phyloP scores from a whole-genome alignment of 129 eudicot species.

The Lactuca sativa region DNA sequence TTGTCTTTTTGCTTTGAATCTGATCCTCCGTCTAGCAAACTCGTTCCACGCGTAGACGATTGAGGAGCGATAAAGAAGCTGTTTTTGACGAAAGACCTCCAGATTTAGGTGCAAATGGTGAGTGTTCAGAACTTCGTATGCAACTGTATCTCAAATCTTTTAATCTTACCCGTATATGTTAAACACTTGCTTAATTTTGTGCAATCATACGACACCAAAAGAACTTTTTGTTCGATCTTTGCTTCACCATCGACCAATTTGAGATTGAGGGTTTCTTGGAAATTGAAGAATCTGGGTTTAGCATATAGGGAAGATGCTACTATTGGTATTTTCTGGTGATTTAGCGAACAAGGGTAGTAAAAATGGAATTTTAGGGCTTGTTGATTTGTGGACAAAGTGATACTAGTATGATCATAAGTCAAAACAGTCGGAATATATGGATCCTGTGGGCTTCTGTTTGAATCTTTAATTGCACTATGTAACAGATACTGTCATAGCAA shows the following conservation, averaged over 20 bases:
- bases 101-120: conserved; percentile 22
- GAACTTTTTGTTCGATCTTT: conserved; percentile 2
- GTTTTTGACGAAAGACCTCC: conserved; percentile 14
- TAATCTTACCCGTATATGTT: not conserved
- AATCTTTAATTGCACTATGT: conserved; percentile 11
- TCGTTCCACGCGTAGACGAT: conserved; percentile 6
- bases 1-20: not conserved
- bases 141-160: conserved; percentile 10
- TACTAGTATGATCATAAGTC: not conserved
- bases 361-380: conserved; percentile 8
- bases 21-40: not conserved
- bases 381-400: not conserved
- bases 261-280: not conserved
- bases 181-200: conserved; percentile 6
- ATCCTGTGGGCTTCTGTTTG: conserved; percentile 4
- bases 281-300: conserved; percentile 4
- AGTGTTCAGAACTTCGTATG: conserved; percentile 1
- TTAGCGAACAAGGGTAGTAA: conserved; percentile 4
- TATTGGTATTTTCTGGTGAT: conserved; percentile 8
- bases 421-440: not conserved
- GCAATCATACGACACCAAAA: not conserved
- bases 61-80: not conserved
- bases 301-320: not conserved
- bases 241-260: not conserved
- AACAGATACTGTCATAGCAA: not conserved